Conservation (phyloP, 768 basidiomycete species). For the Dacryopinax spathularia region DNA sequence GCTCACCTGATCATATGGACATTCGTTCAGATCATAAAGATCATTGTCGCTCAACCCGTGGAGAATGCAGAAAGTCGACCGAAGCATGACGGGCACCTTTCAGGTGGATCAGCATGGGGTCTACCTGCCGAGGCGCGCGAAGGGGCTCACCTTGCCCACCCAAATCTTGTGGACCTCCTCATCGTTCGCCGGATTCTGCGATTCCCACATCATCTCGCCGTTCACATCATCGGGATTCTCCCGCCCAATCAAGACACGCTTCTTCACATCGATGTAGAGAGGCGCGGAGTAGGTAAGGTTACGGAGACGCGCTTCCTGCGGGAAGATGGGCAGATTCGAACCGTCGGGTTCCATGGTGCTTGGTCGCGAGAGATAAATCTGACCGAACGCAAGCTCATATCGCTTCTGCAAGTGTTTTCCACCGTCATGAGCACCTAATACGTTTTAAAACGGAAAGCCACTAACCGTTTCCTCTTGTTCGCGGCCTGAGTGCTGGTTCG, state of each 20-base stretch:
- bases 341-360: slow-evolving; percentile 94
- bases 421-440: slow-evolving; percentile 15
- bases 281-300: slow-evolving; percentile 96
- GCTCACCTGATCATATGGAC: slow-evolving; percentile 69
- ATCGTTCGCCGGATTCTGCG: slow-evolving; percentile 47
- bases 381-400: slow-evolving; percentile 93
- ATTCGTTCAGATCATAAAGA: slow-evolving; percentile 86
- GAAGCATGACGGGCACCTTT: slow-evolving; percentile 95
- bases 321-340: slow-evolving; percentile 82
- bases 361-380: slow-evolving; percentile 91
- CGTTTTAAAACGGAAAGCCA: slow-evolving; percentile 23
- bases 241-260: slow-evolving; percentile 61
- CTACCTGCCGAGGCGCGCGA: neutral
- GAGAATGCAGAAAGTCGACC: slow-evolving; percentile 89
- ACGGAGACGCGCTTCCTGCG: slow-evolving; percentile 87
- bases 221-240: slow-evolving; percentile 69
- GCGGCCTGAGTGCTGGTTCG: slow-evolving; percentile 87
- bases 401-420: slow-evolving; percentile 41
- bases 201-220: slow-evolving; percentile 66
- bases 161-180: slow-evolving; percentile 73
- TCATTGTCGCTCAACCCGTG: slow-evolving; percentile 63
- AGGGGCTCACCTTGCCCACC: slow-evolving; percentile 65
- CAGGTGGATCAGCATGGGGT: neutral
- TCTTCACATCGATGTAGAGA: slow-evolving; percentile 88
- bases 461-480: slow-evolving; percentile 32